These are phyloP conservation scores for Mortierella sp. DNA, from an alignment of 371 early-diverging fungal species.

Conservation along the genomic window DNA sequence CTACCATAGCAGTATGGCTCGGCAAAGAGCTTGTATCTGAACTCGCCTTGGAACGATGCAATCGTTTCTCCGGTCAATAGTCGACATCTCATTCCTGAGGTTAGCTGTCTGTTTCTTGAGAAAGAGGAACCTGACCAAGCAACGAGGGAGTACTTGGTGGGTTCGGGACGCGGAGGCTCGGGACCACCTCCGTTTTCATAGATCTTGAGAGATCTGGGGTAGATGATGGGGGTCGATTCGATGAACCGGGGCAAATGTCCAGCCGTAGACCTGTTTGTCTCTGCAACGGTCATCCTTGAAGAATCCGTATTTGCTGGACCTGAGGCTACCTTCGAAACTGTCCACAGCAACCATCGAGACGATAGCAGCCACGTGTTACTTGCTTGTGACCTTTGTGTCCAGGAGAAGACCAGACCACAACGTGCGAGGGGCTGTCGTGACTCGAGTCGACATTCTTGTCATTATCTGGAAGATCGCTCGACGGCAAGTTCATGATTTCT, in stretches of 20 bases:
- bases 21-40: constrained; percentile 25
- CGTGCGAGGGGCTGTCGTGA: background rate
- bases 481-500: constrained; percentile 1
- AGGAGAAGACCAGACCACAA: constrained; percentile 37
- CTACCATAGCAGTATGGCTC: constrained; percentile 14
- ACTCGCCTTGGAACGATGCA: constrained; percentile 29
- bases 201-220: constrained; percentile 29
- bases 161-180: background rate
- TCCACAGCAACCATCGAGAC: constrained; percentile 41
- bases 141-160: constrained; percentile 9
- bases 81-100: constrained; percentile 20
- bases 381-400: constrained; percentile 43
- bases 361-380: constrained; percentile 29
- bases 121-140: constrained; percentile 16
- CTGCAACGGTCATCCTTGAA: constrained; percentile 18
- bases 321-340: constrained; percentile 19
- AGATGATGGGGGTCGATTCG: constrained; percentile 31
- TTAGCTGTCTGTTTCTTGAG: constrained; percentile 19
- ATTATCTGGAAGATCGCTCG: background rate
- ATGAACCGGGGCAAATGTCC: constrained; percentile 13
- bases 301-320: constrained; percentile 15
- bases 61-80: constrained; percentile 18
- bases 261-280: constrained; percentile 7
- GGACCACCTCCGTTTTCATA: background rate
- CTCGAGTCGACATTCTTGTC: background rate